These are phyloP conservation scores for Cercospora brassicicola DNA, from an alignment of 2,329 filamentous ascomycete species.

Conservation along the genomic window DNA sequence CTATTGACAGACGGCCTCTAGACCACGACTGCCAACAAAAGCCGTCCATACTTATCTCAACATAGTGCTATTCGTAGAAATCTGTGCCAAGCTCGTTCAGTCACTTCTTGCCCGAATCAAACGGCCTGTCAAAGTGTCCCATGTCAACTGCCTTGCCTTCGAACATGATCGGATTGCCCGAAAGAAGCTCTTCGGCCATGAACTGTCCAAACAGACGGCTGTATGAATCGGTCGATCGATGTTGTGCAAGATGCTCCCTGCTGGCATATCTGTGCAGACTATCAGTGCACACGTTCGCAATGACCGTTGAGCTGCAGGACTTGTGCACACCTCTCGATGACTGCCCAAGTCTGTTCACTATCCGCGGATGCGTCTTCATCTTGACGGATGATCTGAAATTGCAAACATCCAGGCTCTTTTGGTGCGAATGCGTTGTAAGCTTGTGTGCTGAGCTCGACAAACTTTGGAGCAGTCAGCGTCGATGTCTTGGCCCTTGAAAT, in stretches of 20 bases:
- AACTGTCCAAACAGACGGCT: background rate
- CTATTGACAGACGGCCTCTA: background rate
- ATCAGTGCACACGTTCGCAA: background rate
- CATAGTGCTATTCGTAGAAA: too few species aligned
- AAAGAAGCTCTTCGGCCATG: background rate
- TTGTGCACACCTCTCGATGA: conserved; percentile 6
- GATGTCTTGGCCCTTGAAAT: background rate
- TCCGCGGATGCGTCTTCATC: background rate
- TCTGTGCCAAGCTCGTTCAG: too few species aligned
- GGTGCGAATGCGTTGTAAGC: background rate
- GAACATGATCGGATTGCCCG: background rate
- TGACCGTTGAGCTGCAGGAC: background rate
- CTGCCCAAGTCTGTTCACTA: conserved; percentile 1
- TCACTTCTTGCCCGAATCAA: background rate
- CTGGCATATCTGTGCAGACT: background rate
- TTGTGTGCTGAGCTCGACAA: conserved; percentile 1
- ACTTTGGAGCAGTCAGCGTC: background rate
- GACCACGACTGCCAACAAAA: background rate
- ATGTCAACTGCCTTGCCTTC: background rate
- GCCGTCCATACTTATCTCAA: background rate
- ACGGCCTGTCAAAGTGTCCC: background rate
- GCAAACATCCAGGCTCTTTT: conserved; percentile 10
- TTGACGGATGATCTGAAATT: conserved; percentile 6
- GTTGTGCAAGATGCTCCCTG: background rate
- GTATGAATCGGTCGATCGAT: background rate